A percentile compares a stretch with the other conserved stretches of the same genome.
Evolutionary conservation across 306 rosid species (phyloP).

Genomic region (Coriaria nepalensis): DNA sequence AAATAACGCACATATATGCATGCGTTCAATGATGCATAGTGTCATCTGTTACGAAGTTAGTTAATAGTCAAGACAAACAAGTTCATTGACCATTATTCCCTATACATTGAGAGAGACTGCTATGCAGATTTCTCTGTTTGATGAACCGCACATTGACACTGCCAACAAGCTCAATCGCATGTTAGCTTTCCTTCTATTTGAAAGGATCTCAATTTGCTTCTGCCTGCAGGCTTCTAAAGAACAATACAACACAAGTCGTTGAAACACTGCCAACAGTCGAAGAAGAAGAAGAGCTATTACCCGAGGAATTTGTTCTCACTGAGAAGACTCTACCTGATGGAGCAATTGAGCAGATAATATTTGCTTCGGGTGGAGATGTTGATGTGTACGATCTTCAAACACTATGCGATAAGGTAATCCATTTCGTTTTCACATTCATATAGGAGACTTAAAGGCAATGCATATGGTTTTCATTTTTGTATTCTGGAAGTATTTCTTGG

Average conservation of each 20-base stretch:
- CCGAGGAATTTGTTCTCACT: constrained; percentile 76
- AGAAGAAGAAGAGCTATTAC: constrained; percentile 66
- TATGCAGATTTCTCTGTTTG: background rate
- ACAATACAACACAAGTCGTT: constrained; percentile 52
- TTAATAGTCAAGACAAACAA: no score
- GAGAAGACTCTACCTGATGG: constrained; percentile 75
- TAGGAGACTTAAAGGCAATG: background rate
- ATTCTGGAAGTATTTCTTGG: background rate
- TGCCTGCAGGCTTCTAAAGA: constrained; percentile 44
- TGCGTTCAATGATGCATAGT: no score
- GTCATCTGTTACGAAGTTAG: no score
- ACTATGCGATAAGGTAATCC: constrained; percentile 70
- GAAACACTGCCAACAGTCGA: constrained; percentile 42
- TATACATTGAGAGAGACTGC: no score
- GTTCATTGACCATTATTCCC: no score
- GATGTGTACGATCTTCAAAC: constrained; percentile 90
- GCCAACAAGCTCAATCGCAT: constrained; percentile 5
- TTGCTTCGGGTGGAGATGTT: constrained; percentile 78
- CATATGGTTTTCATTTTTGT: background rate
- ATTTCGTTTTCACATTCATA: background rate
- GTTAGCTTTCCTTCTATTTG: constrained; percentile 6
- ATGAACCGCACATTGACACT: constrained; percentile 4
- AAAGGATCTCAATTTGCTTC: constrained; percentile 9
- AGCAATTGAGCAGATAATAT: constrained; percentile 66
- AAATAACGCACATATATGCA: no score